Evolutionary conservation across 805 yeast species (phyloP), one percentile per base, ranked within the genome.

Genomic region (Dipodascopsis uninucleata): DNA sequence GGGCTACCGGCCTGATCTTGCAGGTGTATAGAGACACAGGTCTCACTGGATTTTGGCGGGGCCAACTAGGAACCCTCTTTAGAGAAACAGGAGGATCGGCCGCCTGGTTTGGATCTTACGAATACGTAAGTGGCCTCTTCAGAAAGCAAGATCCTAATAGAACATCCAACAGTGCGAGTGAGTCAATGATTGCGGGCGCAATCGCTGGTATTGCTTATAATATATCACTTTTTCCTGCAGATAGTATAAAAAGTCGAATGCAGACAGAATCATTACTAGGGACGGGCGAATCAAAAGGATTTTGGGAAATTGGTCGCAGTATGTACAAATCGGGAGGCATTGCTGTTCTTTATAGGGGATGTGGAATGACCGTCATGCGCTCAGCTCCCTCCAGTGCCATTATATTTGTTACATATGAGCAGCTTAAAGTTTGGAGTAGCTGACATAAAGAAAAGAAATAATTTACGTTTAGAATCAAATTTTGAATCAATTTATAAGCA

Each of bases 41-140:
- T 0, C 5, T 85, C 0, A 33, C 55, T 7, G 96, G 96, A 0
- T 71, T 89, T 49, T 89, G 96, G 95, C 77, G 77, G 52, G 97
- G 97, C 1, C 88, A 88, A 55, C 69, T 79, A 0, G 81, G 93
- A 17, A 89, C 97, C 0, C 66, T 86, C 37, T 52, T 85, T 1
- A 74, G 97, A 57, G 97, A 89, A 61, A 74, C 85, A 29, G 82
- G 88, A 23, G 97, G 97, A 5, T 85, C 96, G 1, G 85, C 95
- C 3, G 81, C 90, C 1, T 89, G 97, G 97, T 89, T 89, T 67
- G 90, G 95, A 0, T 77, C 93, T 14, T 88, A 88, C 62, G 96
- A 88, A 61, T 66, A 72, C 35, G 66, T 75, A 5, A 62, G 68
- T 17, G 57, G 57, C 1, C 53, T 58, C n/a, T 67, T 77, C 5